Evolutionary conservation across 2,329 filamentous ascomycete genomes (phyloP), one percentile per base, ranked within the genome.

Genomic region (Botryosphaeria dothidea): DNA sequence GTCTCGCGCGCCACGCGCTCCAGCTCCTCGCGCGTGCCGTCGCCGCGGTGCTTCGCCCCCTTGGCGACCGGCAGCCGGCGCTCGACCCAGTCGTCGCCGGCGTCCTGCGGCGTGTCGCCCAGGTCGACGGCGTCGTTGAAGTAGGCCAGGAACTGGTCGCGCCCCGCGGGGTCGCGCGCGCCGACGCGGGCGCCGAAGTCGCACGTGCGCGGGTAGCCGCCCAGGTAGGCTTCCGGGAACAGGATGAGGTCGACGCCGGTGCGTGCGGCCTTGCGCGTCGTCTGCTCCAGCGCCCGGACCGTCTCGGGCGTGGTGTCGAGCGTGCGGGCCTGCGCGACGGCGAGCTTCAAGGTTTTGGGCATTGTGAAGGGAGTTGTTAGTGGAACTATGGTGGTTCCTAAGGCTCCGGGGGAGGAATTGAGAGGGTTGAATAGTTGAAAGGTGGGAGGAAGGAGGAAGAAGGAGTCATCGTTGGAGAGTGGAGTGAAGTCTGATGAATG

Each of bases 151-250:
- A 90, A 97, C 72, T 96, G 92, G 27, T 96, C 92, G 19, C 93
- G 86, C 4, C 93, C 93, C 56, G 83, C 81, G 2, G 84, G 81
- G 0, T 85, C 84, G 41, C 93, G 88, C 17, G 84, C 82, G 3
- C 93, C 93, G 5, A 97, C 83, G 1, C 86, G 84, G 52, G 88
- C 88, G 4, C 93, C 93, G 72, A 97, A 97, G 58, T 82, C 82
- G 67, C 89, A 89, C 19, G 90, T 92, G 11, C 93, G 90, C 19
- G 94, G 94, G 74, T 97, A 97, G 1, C 93, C 94, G 52, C 94
- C 94, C 1, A 97, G 84, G 74, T 92, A 97, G 23, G 93, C 93
- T 81, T 98, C 93, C 0, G 94, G 94, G 67, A 97, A 93, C 61
- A 97, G 87, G 29, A 97, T 83, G 57, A 97, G 83, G 75, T 95